Evolutionary conservation across 139 green algal genomes (phyloP), one percentile per base, ranked within the genome.

Genomic region (Penium margaritaceum): DNA sequence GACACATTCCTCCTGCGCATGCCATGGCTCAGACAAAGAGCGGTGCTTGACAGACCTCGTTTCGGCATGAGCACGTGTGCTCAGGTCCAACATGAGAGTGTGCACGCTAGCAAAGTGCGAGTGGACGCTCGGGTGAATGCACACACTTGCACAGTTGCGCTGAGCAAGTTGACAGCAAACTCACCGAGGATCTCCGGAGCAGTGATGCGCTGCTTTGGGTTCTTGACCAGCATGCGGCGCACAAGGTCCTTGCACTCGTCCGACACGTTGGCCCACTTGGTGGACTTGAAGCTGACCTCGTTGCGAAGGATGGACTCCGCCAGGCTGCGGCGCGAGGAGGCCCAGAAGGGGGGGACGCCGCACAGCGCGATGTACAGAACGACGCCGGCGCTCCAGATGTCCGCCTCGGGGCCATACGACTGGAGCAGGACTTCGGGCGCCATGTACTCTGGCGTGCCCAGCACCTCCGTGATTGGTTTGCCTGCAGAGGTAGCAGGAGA

Each of bases 191-290:
- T 60, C 51, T 60, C 24, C 29, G 30, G 51, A 24, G 24, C 29
- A n/a, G 51, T 34, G 51, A 60, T 60, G 12, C 51, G 51, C n/a
- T 60, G 24, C n/a, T 27, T n/a, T 17, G 51, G 51, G 6, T 60
- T 60, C 51, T 60, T 60, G 24, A 24, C 51, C 0, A 60, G 51
- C 51, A 60, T 60, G 5, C 51, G 51, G 51, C 51, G 24, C 29
- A 60, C 30, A n/a, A 60, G 51, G 30, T 60, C 24, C 51, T 60
- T 60, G 51, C 51, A 60, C 46, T 58, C 46, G 46, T 58, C 46
- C 3, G 46, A 58, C 27, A 58, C 14, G 15, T 58, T 21, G 21
- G 46, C 46, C 46, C 46, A 58, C 46, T 58, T 58, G 7, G 46
- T n/a, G 21, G 46, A 58, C 14, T 19, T 14, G 14, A 58, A 58